Evolutionary conservation across 2,329 filamentous ascomycete genomes (phyloP).

Genomic region (Calonectria pseudoturangicola): DNA sequence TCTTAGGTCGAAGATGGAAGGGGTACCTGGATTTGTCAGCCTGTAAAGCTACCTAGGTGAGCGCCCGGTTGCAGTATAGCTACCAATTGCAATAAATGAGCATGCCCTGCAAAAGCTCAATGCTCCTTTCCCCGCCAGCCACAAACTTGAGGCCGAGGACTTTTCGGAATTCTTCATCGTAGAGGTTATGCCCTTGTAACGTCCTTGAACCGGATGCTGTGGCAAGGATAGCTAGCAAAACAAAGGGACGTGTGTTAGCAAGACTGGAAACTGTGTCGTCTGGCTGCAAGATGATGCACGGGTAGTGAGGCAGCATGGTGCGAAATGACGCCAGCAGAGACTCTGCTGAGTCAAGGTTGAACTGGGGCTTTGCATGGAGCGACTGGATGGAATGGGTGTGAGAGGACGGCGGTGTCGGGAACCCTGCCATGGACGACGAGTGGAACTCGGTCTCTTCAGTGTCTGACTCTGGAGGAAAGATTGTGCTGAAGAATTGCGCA

Average conservation of each 20-base stretch:
- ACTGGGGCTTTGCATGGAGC: conserved; percentile 69
- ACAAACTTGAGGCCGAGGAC: conserved; percentile 74
- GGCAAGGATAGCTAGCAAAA: conserved; percentile 72
- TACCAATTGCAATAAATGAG: conserved; percentile 76
- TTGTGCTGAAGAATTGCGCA: conserved; percentile 62
- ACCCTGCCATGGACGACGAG: conserved; percentile 47
- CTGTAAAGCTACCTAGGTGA: not conserved
- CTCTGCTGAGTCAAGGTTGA: conserved; percentile 73
- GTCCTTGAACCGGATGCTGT: conserved; percentile 68
- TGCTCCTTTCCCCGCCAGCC: conserved; percentile 72
- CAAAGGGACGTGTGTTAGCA: conserved; percentile 69
- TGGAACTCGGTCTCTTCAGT: conserved; percentile 41
- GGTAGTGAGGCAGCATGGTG: conserved; percentile 65
- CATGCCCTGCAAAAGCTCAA: conserved; percentile 75
- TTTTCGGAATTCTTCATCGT: conserved; percentile 76
- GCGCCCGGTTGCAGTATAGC: conserved; percentile 33
- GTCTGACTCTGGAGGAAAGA: conserved; percentile 59
- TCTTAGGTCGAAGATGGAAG: conserved; percentile 72
- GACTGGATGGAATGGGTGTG: conserved; percentile 60
- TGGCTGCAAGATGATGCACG: conserved; percentile 64
- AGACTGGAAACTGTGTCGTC: conserved; percentile 66
- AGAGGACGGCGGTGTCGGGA: conserved; percentile 56
- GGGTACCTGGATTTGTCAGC: conserved; percentile 66
- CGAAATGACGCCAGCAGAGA: conserved; percentile 66
- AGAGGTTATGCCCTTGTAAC: conserved; percentile 71